Conservation (phyloP, 75 land plant genomes). For the Cupressus sempervirens region DNA sequence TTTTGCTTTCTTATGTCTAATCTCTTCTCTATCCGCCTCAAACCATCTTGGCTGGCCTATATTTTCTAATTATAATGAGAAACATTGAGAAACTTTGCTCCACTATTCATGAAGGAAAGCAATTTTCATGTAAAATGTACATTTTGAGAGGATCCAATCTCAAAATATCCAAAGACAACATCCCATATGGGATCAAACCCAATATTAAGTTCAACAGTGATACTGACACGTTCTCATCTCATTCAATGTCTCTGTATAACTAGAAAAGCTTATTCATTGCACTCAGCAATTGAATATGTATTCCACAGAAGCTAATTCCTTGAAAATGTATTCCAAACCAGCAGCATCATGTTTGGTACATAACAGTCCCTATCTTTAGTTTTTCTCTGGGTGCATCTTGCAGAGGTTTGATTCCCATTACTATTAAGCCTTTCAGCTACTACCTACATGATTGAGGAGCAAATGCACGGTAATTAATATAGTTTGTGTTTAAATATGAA, state of each 20-base stretch:
- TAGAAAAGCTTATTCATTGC: background rate
- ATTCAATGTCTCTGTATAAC: background rate
- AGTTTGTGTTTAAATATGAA: too few relatives aligned
- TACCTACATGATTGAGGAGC: background rate
- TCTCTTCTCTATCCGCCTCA: too few relatives aligned
- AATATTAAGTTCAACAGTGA: background rate
- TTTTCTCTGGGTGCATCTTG: background rate
- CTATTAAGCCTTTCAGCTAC: background rate
- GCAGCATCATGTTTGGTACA: background rate
- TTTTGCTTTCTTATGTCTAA: too few relatives aligned
- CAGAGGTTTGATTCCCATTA: background rate
- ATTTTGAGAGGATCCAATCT: too few relatives aligned
- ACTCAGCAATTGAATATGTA: background rate
- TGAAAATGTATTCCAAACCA: background rate
- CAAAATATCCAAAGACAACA: too few relatives aligned
- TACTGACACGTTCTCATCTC: background rate
- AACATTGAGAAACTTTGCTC: too few relatives aligned
- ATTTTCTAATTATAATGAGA: too few relatives aligned
- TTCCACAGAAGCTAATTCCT: background rate
- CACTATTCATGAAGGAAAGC: too few relatives aligned
- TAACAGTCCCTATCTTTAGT: background rate
- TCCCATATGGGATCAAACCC: background rate
- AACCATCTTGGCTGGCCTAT: too few relatives aligned
- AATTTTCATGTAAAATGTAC: too few relatives aligned
- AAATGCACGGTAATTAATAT: background rate